Conservation (phyloP, 78 protist genomes). For the Dictyostelium firmibasis region DNA sequence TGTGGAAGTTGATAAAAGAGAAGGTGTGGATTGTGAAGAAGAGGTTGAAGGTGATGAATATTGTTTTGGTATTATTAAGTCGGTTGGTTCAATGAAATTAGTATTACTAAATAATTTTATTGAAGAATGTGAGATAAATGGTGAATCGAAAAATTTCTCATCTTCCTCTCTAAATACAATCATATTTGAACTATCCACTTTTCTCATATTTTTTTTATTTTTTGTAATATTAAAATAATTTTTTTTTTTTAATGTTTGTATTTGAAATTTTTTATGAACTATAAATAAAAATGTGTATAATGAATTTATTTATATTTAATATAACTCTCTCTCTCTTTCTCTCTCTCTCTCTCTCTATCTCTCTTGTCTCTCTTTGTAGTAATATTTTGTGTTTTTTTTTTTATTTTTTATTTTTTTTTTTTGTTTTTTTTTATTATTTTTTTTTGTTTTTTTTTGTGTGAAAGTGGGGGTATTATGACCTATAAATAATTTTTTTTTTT, state of each 20-base stretch:
- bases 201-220: background rate
- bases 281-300: background rate
- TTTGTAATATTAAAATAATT: background rate
- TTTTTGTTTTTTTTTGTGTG: background rate
- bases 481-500: no score
- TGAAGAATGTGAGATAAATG: background rate
- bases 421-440: no score
- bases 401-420: no score
- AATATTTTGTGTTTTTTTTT: no score
- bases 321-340: background rate
- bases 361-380: no score
- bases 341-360: no score
- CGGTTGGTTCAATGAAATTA: background rate
- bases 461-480: no score
- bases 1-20: background rate
- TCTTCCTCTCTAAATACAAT: slow-evolving; percentile 24
- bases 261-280: background rate
- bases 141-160: slow-evolving; percentile 14
- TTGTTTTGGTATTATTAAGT: background rate
- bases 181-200: slow-evolving; percentile 1
- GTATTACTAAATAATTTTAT: background rate
- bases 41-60: background rate
- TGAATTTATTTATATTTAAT: background rate
- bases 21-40: background rate
- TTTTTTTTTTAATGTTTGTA: background rate